Percentiles rank a stretch among this genome's conserved stretches.
Evolutionary conservation across 257 asterid genomes (phyloP).

Genomic region (Solanum bulbocastanum): DNA sequence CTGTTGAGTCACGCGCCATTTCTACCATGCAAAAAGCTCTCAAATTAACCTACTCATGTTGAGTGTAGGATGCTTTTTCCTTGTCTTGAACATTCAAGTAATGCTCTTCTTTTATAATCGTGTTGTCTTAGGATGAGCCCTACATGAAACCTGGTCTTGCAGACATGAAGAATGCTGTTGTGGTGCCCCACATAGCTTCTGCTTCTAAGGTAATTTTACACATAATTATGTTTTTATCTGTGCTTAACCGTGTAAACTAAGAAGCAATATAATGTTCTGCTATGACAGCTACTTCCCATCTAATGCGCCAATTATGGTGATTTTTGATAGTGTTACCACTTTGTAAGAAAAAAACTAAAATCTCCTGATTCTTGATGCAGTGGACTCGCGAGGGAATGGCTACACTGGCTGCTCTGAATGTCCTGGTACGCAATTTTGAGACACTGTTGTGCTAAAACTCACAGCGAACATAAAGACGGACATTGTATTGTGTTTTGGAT

Average conservation of each 20-base stretch:
- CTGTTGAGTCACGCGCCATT: neutral
- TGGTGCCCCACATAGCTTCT: conserved; percentile 97
- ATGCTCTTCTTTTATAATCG: neutral
- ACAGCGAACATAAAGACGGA: neutral
- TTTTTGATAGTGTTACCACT: neutral
- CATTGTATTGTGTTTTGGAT: neutral
- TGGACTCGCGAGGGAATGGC: conserved; percentile 99
- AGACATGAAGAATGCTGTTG: conserved; percentile 75
- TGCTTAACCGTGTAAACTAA: neutral
- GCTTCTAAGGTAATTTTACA: conserved; percentile 69
- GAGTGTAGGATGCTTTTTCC: neutral
- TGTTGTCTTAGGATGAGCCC: conserved; percentile 69
- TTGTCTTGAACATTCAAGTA: neutral
- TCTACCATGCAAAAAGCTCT: neutral
- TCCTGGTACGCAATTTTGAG: conserved; percentile 48
- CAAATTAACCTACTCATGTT: neutral
- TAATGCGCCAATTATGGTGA: neutral
- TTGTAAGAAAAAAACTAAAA: neutral
- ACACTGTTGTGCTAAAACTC: neutral
- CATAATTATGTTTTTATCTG: neutral
- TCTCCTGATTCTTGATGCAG: conserved; percentile 25
- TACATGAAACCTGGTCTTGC: conserved; percentile 92
- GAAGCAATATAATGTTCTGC: neutral
- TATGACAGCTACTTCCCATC: neutral
- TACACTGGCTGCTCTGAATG: conserved; percentile 84